A percentile compares a stretch with the other conserved stretches of the same genome.
phyloP scores from a whole-genome alignment of 2,329 filamentous ascomycete species.

The Venturia oleaginea region DNA sequence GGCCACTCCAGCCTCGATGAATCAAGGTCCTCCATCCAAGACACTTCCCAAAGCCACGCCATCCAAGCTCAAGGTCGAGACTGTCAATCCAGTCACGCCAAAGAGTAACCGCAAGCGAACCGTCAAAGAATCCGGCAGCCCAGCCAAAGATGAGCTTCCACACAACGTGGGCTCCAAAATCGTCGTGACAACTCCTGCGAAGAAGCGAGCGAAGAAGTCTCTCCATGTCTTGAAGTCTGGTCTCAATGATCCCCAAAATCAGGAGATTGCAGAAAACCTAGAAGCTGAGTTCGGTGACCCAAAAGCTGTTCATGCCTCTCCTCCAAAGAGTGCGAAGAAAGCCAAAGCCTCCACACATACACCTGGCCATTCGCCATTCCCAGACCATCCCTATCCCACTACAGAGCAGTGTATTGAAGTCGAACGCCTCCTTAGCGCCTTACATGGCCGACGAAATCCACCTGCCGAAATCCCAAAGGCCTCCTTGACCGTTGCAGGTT shows the following conservation, averaged over 20 bases:
- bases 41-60: constrained; percentile 15
- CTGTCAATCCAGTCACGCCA: constrained; percentile 16
- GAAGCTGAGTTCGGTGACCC: constrained; percentile 6
- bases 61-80: constrained; percentile 10
- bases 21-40: background rate
- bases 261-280: constrained; percentile 3
- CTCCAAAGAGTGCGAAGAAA: constrained; percentile 20
- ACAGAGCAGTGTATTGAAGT: constrained; percentile 61
- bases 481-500: constrained; percentile 62
- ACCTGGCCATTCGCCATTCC: constrained; percentile 53
- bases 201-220: constrained; percentile 16
- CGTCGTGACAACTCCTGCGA: constrained; percentile 23
- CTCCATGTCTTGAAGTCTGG: background rate
- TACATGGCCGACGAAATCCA: constrained; percentile 56
- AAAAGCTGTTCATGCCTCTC: background rate
- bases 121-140: constrained; percentile 24
- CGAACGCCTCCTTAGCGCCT: constrained; percentile 51
- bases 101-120: constrained; percentile 29
- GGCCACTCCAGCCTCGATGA: constrained; percentile 26
- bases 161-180: constrained; percentile 43
- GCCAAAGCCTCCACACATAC: constrained; percentile 36
- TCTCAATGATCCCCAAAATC: constrained; percentile 7
- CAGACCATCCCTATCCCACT: constrained; percentile 56
- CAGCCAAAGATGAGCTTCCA: constrained; percentile 38
- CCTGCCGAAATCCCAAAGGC: constrained; percentile 55